Evolutionary conservation across 2,329 filamentous ascomycete species (phyloP), one percentile per base, ranked within the genome.

Genomic region (Cladorrhinum sp.): DNA sequence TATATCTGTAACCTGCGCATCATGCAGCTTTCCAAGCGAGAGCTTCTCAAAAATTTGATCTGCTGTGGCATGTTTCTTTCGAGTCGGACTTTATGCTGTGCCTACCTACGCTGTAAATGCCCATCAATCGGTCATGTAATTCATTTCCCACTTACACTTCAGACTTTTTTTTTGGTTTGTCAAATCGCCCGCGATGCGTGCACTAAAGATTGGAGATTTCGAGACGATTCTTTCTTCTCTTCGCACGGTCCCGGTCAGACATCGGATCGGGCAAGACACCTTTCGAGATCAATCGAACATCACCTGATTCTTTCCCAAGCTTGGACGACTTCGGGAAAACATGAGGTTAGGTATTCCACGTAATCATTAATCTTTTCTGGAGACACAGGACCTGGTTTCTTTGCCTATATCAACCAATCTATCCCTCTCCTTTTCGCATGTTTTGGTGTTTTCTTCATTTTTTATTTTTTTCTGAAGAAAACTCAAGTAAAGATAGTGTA

Each of bases 211-310:
- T 5, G 3, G 36, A 42, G 36, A 42, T 8, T 46, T 46, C 42
- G 16, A 46, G 42, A 46, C 18, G n/a, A 18, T 21, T 36, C 53
- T 42, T 21, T 26, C 24, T 21, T 24, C 21, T n/a, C 10, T 24
- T 42, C 53, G 53, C 53, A 55, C 52, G 52, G 52, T 39, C 53
- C 20, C 33, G 53, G 53, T 55, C 33, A 55, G 53, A 55, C 53
- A 16, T 2, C 12, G 33, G 12, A 55, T 55, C 33, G 39, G 30
- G 39, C 33, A 26, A 46, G 42, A 46, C 16, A 55, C 53, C 53
- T 55, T 55, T 55, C 53, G 53, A 55, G 30, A 46, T 46, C 10
- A 24, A 51, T 26, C 16, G 49, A 51, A 51, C 5, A 51, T 51
- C 49, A 51, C 49, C 49, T 51, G 49, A 51, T 51, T 51, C 16